Evolutionary conservation across 768 basidiomycete species (phyloP).

Genomic region (Leccinum variicolor): DNA sequence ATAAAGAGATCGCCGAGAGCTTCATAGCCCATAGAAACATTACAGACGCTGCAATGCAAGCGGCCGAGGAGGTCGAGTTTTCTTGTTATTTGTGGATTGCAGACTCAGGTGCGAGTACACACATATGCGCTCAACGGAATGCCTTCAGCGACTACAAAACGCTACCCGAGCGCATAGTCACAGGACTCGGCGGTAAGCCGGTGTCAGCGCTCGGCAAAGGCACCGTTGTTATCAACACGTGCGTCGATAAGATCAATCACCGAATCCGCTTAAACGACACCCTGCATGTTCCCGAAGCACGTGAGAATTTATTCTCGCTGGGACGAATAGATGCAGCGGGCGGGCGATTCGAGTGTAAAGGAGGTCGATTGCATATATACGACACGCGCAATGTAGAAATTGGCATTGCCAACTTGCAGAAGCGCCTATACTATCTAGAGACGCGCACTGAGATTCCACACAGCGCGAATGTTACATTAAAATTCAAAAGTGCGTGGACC

Average conservation of each 20-base stretch:
- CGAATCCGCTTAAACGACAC: not conserved
- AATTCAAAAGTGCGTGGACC: not conserved
- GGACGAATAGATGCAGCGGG: not conserved
- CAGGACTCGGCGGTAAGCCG: not conserved
- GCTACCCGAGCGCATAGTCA: fast-evolving
- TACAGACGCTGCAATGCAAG: not conserved
- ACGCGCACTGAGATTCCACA: not conserved
- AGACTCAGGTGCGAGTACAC: not conserved
- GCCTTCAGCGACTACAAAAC: not conserved
- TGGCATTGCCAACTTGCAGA: not conserved
- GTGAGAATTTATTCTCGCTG: not conserved
- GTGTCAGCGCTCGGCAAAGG: not conserved
- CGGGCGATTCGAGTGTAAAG: not conserved
- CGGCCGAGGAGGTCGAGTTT: not conserved
- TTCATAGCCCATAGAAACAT: not conserved
- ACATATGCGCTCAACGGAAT: not conserved
- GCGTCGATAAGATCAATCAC: not conserved
- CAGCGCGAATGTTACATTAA: not conserved
- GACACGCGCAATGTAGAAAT: not conserved
- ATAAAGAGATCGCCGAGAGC: not conserved
- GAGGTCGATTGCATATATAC: not conserved
- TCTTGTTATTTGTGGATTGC: slow-evolving; percentile 7
- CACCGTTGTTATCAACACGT: not conserved
- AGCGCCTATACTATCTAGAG: not conserved
- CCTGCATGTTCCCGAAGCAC: not conserved